Percentiles rank a stretch among this genome's conserved stretches.
Conservation (phyloP, 1,284 basidiomycete genomes). For the Gomphus bonarii region DNA sequence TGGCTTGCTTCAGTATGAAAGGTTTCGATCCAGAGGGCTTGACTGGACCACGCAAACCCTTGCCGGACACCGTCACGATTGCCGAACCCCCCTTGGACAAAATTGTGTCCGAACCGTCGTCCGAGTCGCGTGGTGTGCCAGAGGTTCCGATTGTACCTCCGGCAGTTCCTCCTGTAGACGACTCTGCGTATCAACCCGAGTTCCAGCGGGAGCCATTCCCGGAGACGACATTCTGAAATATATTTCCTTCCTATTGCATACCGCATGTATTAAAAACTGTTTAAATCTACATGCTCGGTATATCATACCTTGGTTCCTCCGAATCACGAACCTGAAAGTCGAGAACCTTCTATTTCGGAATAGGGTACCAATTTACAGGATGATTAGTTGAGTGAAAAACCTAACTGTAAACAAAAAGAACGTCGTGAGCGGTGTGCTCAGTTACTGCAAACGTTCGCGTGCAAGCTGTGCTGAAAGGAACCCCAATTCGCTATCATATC, state of each 20-base stretch:
- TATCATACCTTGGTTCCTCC: background rate
- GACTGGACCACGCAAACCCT: constrained; percentile 84
- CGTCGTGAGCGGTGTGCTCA: background rate
- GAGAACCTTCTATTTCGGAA: background rate
- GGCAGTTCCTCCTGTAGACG: constrained; percentile 40
- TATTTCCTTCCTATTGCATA: constrained; percentile 13
- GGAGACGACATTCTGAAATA: constrained; percentile 27
- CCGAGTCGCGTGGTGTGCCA: constrained; percentile 63
- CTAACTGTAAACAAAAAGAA: background rate
- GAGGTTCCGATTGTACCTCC: constrained; percentile 33
- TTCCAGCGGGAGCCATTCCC: constrained; percentile 5
- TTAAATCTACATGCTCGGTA: background rate
- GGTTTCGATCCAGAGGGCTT: constrained; percentile 88
- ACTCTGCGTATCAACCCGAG: constrained; percentile 27
- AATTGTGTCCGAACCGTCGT: constrained; percentile 67
- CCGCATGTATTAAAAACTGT: background rate
- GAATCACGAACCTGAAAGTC: background rate
- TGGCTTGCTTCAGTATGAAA: constrained; percentile 76
- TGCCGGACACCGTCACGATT: constrained; percentile 93
- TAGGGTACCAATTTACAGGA: background rate
- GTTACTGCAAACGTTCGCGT: background rate
- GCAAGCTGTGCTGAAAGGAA: background rate
- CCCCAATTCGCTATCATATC: background rate
- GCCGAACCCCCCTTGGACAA: constrained; percentile 78
- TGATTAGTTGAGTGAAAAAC: background rate